Evolutionary conservation across 139 green algal genomes (phyloP), one percentile per base, ranked within the genome.

Genomic region (Spirogloea muscicola): DNA sequence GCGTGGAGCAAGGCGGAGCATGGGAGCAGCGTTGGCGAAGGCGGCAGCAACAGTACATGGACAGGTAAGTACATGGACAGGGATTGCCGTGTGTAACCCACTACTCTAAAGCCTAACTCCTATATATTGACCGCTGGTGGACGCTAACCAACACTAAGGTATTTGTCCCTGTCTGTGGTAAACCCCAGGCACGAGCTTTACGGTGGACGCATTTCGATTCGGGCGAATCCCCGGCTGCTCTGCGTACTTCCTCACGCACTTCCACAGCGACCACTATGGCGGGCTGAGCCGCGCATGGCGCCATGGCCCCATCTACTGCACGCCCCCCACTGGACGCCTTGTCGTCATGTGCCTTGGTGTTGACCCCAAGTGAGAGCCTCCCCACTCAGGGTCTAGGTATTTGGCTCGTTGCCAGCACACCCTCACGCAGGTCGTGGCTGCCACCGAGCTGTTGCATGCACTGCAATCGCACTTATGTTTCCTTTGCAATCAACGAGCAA

Each of bases 191-290:
- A 82, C 75, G 33, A 27, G n/a, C 0, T 82, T 82, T 41, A 44
- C 74, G 29, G 75, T 82, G 33, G 75, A 82, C 73, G 75, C 73
- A 3, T 82, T 82, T 79, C 31, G 25, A 1, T 84, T 49, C 25
- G 75, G 73, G 0, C 58, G 34, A 10, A 58, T 83, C 21, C 27
- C 74, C 33, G 57, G 57, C 37, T 81, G 58, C n/a, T 3, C 13
- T 21, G 41, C 38, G 0, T 84, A 79, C 60, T 84, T 86, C 43
- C 64, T 84, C 3, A 62, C 77, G 39, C 77, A 84, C 77, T 84
- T 84, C 60, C 77, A 84, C 65, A 71, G 58, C 48, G 77, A 84
- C 48, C 77, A 84, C 58, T 84, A 84, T 33, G 68, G 75, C 25
- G 77, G 77, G 21, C 65, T 84, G 33, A 76, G 58, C 25, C 79